Base-by-base conservation (phyloP, 164 flowering plant genomes). In the Magnolia kwangsiensis region DNA sequence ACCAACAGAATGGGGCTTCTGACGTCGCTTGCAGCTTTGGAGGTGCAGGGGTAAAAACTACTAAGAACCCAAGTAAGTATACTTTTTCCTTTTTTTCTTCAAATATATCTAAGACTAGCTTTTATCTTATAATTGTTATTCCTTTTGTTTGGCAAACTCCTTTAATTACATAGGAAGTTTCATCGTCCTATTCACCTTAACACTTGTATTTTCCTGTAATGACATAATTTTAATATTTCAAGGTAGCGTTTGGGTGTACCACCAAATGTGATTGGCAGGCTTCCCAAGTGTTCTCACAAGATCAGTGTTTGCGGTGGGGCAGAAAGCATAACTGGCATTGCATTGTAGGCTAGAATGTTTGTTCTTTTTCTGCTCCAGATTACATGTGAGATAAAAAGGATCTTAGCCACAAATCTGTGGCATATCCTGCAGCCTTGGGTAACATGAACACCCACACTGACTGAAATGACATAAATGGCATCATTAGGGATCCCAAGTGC, bases 21-120 rank as follows among this genome's bases (percentile, higher is more conserved):
- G 94, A 89, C 73, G 75, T 89, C 73, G 95, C 98, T 80, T 96
- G 99, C 82, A 81, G 89, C 81, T 96, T 96, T 80, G 98, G 99
- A 55, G 98, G 99, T 55, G 31, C 88, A n/a, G 98, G 95, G 8
- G 80, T 91, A 50, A 88, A 80, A 81, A 90, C 91, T 64, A 83
- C 84, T 75, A 88, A 91, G 83, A 84, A 94, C 79, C 98, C 99
- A 84, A 96, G 99, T 96, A 87, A 23, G 97, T 83, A 64, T 67
- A 16, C 18, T 61, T n/a, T 59, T 11, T 3, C 45, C 45, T 5
- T 7, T 55, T 58, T 49, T 71, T 23, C 59, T 50, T 3, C 55
- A 21, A 21, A n/a, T 61, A 61, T 63, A 45, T 55, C 27, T 14
- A 64, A n/a, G 19, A 64, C 3, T 18, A 18, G 19, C 16, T 20